Conservation (phyloP, 2,329 filamentous ascomycete genomes). For the Cryoendolithus antarcticus region DNA sequence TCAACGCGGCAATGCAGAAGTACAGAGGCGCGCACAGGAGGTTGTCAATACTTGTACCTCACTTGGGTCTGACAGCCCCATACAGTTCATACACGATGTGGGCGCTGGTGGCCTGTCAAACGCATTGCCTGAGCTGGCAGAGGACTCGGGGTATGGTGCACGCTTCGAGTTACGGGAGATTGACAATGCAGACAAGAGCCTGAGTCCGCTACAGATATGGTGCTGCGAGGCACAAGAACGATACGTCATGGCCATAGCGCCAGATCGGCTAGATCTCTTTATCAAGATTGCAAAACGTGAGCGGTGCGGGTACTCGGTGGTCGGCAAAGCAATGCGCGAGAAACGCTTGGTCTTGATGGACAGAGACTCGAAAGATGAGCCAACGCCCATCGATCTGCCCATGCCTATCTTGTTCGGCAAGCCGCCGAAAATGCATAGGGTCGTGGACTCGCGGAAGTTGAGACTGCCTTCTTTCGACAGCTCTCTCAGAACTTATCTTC, state of each 20-base stretch:
- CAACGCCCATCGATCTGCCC: conserved; percentile 74
- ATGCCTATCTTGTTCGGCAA: conserved; percentile 84
- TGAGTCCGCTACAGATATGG: conserved; percentile 96
- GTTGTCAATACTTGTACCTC: conserved; percentile 91
- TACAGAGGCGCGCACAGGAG: conserved; percentile 90
- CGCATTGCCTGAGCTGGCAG: conserved; percentile 77
- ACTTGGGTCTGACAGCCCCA: conserved; percentile 73
- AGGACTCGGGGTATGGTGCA: conserved; percentile 83
- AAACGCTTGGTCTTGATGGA: conserved; percentile 71
- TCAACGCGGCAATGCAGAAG: conserved; percentile 91
- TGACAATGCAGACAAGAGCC: conserved; percentile 76
- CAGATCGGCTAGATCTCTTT: conserved; percentile 62
- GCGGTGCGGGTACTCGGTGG: conserved; percentile 82
- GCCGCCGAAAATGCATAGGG: conserved; percentile 65
- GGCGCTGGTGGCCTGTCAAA: conserved; percentile 81
- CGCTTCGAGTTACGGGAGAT: conserved; percentile 90
- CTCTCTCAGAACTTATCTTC: conserved; percentile 54
- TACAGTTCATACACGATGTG: conserved; percentile 95
- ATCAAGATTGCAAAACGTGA: conserved; percentile 63
- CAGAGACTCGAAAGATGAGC: conserved; percentile 60
- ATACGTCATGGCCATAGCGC: conserved; percentile 82
- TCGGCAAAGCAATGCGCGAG: conserved; percentile 64
- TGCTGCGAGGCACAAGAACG: conserved; percentile 95
- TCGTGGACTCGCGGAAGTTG: conserved; percentile 57
- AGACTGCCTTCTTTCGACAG: conserved; percentile 62